Percentiles rank a stretch among this genome's conserved stretches.
Conservation (phyloP, 2,329 filamentous ascomycete genomes). For the Aspergillus pseudonomiae region DNA sequence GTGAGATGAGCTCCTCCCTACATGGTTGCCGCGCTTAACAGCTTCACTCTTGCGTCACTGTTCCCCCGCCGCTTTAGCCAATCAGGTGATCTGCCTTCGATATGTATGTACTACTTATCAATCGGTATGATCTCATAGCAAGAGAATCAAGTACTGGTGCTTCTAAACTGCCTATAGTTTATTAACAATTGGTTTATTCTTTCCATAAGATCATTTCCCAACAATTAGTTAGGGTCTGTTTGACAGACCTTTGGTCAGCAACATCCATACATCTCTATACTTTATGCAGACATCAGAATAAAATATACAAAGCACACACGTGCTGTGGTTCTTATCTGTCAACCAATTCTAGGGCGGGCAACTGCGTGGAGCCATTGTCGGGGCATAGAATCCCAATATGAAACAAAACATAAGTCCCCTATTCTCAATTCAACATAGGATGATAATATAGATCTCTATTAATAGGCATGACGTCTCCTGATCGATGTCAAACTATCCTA, state of each 20-base stretch:
- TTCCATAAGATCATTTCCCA: neutral
- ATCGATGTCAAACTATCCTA: neutral
- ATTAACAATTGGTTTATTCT: neutral
- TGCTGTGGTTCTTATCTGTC: neutral
- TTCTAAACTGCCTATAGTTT: neutral
- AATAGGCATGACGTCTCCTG: neutral
- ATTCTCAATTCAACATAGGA: neutral
- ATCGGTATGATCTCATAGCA: neutral
- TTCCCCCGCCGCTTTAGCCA: constrained; percentile 19
- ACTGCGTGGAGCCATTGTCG: too few species aligned
- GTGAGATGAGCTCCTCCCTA: constrained; percentile 9
- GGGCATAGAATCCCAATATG: neutral
- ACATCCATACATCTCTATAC: neutral
- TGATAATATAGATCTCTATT: neutral
- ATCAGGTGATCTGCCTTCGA: constrained; percentile 20
- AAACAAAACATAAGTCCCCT: neutral
- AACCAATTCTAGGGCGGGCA: too few species aligned
- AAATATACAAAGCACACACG: neutral
- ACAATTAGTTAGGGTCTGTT: neutral
- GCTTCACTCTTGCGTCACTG: constrained; percentile 27
- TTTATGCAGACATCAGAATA: too few species aligned
- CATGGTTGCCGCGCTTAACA: neutral
- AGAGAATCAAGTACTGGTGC: neutral
- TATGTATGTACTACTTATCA: neutral
- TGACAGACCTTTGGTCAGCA: neutral